Evolutionary conservation across 768 basidiomycete genomes (phyloP), one percentile per base, ranked within the genome.

Genomic region (Rhizopogon salebrosus): DNA sequence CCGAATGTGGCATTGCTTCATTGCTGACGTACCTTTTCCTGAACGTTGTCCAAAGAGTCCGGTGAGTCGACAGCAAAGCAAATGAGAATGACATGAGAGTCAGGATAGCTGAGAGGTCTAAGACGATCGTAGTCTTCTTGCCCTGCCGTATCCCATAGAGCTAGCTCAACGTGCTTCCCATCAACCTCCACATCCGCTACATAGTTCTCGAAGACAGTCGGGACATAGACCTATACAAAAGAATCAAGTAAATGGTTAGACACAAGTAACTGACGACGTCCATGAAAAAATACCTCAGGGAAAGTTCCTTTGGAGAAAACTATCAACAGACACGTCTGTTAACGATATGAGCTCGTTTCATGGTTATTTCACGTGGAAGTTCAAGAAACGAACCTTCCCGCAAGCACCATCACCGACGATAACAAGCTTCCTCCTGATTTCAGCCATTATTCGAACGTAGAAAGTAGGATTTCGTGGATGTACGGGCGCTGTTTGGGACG

Each of bases 61-160:
- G 95, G 95, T 49, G 90, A 93, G 78, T 99, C 97, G 61, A 98
- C 85, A 39, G 97, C 94, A 71, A 97, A 99, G 72, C 95, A 98
- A 74, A 99, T 97, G 61, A 98, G 83, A 76, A 99, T 98, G 72
- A 99, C 95, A 70, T 99, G 95, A n/a, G 93, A 95, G 75, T 98
- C 95, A 52, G 95, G 95, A 75, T 99, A 99, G 63, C 89, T 92
- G 67, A 99, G 83, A 55, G 97, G 97, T 52, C 97, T 84, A 61
- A 99, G 91, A 63, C 95, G 91, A 73, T 98, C 97, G 72, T 98
- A 98, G 71, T 98, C 97, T 74, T 98, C 95, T 72, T 98, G 95
- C 50, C 97, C 97, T 31, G 97, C 95, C 49, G 97, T 98, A 95
- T 98, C 97, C 97, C 97, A 98, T 63, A 99, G 76, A 26, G 97